Percentiles rank a stretch among this genome's conserved stretches.
These are phyloP conservation scores for Suhomyces yuchorum DNA, from an alignment of 1,139 yeast genomes.

Conservation along the genomic window DNA sequence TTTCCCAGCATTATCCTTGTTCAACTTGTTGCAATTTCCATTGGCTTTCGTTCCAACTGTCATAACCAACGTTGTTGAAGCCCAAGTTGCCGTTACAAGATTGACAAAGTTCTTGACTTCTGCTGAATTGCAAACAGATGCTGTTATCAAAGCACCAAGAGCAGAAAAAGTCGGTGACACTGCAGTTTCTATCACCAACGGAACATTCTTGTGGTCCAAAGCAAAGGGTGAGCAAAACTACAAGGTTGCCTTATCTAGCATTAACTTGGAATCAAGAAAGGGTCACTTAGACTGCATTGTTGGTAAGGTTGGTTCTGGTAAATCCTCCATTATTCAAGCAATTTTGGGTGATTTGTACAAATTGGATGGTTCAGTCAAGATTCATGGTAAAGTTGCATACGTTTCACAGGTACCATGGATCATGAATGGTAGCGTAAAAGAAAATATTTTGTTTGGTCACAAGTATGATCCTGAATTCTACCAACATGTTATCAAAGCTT, in stretches of 20 bases:
- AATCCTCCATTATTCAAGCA: constrained; percentile 83
- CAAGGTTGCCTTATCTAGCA: constrained; percentile 74
- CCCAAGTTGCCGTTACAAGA: constrained; percentile 84
- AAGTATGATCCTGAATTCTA: constrained; percentile 80
- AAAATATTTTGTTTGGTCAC: constrained; percentile 53
- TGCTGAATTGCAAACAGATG: constrained; percentile 80
- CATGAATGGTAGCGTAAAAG: constrained; percentile 42
- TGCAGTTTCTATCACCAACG: constrained; percentile 68
- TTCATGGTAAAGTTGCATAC: constrained; percentile 57
- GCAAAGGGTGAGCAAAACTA: constrained; percentile 60
- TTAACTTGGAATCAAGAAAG: constrained; percentile 69
- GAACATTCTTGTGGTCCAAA: constrained; percentile 88
- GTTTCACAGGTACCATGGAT: constrained; percentile 42
- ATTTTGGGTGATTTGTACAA: constrained; percentile 84
- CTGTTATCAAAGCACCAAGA: constrained; percentile 62
- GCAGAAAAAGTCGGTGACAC: constrained; percentile 61
- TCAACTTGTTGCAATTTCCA: constrained; percentile 87
- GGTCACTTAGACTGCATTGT: constrained; percentile 87
- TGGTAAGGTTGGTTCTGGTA: constrained; percentile 93
- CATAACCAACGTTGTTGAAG: constrained; percentile 81
- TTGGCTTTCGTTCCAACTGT: constrained; percentile 93
- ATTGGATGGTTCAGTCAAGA: constrained; percentile 69
- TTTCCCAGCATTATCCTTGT: constrained; percentile 89
- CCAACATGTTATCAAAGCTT: constrained; percentile 77
- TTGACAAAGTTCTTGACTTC: constrained; percentile 70